phyloP scores from a whole-genome alignment of 441 rosid genomes.

The Eruca vesicaria region DNA sequence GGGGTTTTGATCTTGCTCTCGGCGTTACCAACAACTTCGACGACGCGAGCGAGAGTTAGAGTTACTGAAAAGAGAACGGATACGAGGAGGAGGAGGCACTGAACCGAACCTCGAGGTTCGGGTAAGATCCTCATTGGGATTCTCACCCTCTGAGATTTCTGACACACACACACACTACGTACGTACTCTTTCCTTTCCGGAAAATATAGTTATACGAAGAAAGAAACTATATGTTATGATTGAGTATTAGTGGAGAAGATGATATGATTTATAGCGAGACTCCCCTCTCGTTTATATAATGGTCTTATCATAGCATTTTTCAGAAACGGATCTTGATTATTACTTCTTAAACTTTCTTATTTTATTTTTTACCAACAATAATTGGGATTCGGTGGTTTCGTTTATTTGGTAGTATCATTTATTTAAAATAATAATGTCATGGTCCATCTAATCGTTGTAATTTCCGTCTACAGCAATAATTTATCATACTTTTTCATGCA shows the following conservation, averaged over 20 bases:
- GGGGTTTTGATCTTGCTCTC: slow-evolving; percentile 40
- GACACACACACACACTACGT: too few species aligned
- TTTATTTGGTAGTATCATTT: slow-evolving; percentile 4
- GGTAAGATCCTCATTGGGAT: slow-evolving; percentile 59
- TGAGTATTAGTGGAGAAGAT: slow-evolving; percentile 8
- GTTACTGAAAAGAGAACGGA: slow-evolving; percentile 20
- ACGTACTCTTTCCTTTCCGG: not conserved
- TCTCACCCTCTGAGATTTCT: slow-evolving; percentile 28
- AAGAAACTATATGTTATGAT: not conserved
- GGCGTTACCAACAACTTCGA: slow-evolving; percentile 52
- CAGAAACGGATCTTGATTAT: slow-evolving; percentile 1
- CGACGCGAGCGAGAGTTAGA: slow-evolving; percentile 27
- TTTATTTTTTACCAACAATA: slow-evolving; percentile 12
- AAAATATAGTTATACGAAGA: slow-evolving; percentile 3
- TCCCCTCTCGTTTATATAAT: slow-evolving; percentile 27
- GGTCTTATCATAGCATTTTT: not conserved
- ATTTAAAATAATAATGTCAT: not conserved
- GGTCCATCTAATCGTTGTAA: slow-evolving; percentile 18
- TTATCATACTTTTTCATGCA: slow-evolving; percentile 31
- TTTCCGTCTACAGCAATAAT: slow-evolving; percentile 1
- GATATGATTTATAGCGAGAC: slow-evolving; percentile 15
- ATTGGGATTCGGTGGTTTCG: slow-evolving; percentile 19
- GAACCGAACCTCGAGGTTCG: slow-evolving; percentile 38
- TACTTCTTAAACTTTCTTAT: not conserved
- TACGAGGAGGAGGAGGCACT: slow-evolving; percentile 41